Evolutionary conservation across 768 basidiomycete genomes (phyloP).

Genomic region (Pholiota conissans): DNA sequence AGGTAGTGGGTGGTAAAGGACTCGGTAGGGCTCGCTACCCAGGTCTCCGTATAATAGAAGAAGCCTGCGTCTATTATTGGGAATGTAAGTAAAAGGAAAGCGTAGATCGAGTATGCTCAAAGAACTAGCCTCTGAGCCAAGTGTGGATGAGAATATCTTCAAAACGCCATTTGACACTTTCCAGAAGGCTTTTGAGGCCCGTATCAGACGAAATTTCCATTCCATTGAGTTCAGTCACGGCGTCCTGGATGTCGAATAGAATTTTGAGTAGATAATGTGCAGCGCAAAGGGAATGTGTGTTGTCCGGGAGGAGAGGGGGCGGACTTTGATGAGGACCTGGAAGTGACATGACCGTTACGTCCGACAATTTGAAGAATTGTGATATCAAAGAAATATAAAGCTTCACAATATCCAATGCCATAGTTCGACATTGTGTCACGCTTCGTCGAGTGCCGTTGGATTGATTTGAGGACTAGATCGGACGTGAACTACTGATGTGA

Average conservation of each 20-base stretch:
- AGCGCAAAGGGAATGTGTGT: slow-evolving; percentile 82
- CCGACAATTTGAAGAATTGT: slow-evolving; percentile 78
- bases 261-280: slow-evolving; percentile 79
- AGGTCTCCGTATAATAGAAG: slow-evolving; percentile 86
- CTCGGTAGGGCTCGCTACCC: slow-evolving; percentile 64
- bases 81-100: neutral
- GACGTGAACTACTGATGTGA: slow-evolving; percentile 6
- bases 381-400: slow-evolving; percentile 84
- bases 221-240: slow-evolving; percentile 72
- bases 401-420: slow-evolving; percentile 86
- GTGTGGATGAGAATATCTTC: slow-evolving; percentile 72
- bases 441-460: slow-evolving; percentile 65
- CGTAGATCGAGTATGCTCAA: neutral
- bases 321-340: slow-evolving; percentile 33
- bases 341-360: slow-evolving; percentile 54
- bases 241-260: slow-evolving; percentile 84
- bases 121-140: slow-evolving; percentile 78
- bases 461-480: slow-evolving; percentile 27
- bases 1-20: slow-evolving; percentile 75
- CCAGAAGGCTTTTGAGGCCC: slow-evolving; percentile 71
- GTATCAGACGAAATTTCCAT: slow-evolving; percentile 84
- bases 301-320: slow-evolving; percentile 62
- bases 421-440: slow-evolving; percentile 78
- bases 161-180: slow-evolving; percentile 86
- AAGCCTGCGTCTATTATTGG: slow-evolving; percentile 67